Evolutionary conservation across 768 basidiomycete species (phyloP).

Genomic region (Paxillus ammoniavirescens): DNA sequence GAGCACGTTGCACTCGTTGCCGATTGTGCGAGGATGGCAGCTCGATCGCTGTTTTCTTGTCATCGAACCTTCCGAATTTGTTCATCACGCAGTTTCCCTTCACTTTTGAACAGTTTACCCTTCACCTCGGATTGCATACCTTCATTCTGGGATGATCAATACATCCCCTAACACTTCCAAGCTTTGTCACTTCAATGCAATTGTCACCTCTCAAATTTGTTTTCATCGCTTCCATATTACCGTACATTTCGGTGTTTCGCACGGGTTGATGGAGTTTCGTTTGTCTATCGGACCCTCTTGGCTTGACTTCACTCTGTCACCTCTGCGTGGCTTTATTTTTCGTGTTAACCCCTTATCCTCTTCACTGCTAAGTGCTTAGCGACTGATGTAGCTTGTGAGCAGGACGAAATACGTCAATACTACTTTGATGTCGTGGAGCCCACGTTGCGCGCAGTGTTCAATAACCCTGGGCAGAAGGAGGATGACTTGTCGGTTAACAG

Average conservation of each 20-base stretch:
- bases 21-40: background rate
- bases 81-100: conserved; percentile 5
- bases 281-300: conserved; percentile 10
- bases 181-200: conserved; percentile 5
- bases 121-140: conserved; percentile 7
- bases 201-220: conserved; percentile 2
- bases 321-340: conserved; percentile 6
- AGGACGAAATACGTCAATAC: conserved; percentile 37
- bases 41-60: conserved; percentile 10
- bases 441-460: conserved; percentile 23
- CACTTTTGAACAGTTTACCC: conserved; percentile 4
- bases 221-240: conserved; percentile 1
- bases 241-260: conserved; percentile 8
- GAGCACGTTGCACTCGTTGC: conserved; percentile 22
- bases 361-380: conserved; percentile 6
- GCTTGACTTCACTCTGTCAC: conserved; percentile 4
- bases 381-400: conserved; percentile 19
- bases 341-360: conserved; percentile 4
- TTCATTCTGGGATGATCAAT: conserved; percentile 11
- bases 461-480: conserved; percentile 4
- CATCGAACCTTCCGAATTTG: conserved; percentile 7
- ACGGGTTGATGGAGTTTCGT: conserved; percentile 1
- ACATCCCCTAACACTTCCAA: background rate
- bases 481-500: background rate
- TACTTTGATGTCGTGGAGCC: conserved; percentile 28